Conservation (phyloP, 179 eudicot species). For the Silene vulgaris region DNA sequence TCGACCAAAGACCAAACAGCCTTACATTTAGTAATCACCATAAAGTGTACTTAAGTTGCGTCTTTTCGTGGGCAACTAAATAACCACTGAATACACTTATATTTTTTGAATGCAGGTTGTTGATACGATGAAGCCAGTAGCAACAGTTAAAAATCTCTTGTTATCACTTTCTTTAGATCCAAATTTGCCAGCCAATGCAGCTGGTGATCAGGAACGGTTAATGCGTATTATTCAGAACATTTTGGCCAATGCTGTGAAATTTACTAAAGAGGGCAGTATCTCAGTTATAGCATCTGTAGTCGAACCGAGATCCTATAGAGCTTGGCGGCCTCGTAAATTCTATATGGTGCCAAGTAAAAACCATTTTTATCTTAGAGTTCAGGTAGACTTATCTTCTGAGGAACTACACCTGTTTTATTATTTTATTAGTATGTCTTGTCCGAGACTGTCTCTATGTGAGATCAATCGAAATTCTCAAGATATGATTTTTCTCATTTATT, state of each 20-base stretch:
- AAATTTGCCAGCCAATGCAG: constrained; percentile 49
- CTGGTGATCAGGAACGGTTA: constrained; percentile 57
- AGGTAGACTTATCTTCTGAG: constrained; percentile 32
- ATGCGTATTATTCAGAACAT: constrained; percentile 47
- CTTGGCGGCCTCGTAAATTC: constrained; percentile 38
- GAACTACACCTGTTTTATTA: no score
- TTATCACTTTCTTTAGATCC: constrained; percentile 40
- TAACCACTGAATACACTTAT: neutral
- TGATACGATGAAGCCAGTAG: constrained; percentile 48
- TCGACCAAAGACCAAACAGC: no score
- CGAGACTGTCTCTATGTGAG: no score
- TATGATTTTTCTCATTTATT: no score
- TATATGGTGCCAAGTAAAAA: constrained; percentile 35
- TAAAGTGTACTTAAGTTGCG: no score
- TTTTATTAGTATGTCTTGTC: no score
- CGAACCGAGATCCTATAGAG: constrained; percentile 39
- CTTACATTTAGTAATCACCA: no score
- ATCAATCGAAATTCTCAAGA: no score
- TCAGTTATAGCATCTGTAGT: constrained; percentile 45
- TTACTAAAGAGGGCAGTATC: constrained; percentile 51
- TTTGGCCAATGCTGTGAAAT: constrained; percentile 59
- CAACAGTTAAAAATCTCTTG: constrained; percentile 51
- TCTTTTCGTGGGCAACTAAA: no score
- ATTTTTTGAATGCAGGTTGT: constrained; percentile 34
- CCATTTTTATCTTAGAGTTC: constrained; percentile 50